Percentiles rank a stretch among this genome's conserved stretches.
These are phyloP conservation scores for Chionographis japonica DNA, from an alignment of 106 monocot genomes.

Conservation along the genomic window DNA sequence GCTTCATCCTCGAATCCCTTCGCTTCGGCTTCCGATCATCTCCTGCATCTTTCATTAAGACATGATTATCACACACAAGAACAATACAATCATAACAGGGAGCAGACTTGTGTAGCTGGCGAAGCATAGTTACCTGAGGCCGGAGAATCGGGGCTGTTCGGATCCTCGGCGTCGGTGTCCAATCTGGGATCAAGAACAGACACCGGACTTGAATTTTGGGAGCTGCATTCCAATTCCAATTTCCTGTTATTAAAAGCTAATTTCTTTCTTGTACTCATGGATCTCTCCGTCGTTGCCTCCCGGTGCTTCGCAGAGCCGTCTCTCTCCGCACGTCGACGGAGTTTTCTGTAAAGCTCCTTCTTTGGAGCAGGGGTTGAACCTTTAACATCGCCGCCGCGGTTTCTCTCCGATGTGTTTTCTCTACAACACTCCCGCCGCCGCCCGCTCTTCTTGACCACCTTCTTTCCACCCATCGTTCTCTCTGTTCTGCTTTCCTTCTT, in stretches of 20 bases:
- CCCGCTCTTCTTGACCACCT: not conserved
- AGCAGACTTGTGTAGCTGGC: no score
- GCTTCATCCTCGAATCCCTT: conserved; percentile 28
- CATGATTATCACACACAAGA: not conserved
- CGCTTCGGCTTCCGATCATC: not conserved
- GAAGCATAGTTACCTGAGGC: conserved; percentile 10
- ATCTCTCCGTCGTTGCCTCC: not conserved
- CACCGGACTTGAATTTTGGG: conserved; percentile 56
- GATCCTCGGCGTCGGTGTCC: conserved; percentile 1
- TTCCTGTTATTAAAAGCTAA: not conserved
- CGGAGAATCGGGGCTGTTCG: conserved; percentile 9
- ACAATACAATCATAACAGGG: not conserved
- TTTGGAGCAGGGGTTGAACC: no score
- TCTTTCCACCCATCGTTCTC: conserved; percentile 3
- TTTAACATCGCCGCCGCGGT: no score
- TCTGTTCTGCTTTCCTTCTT: conserved; percentile 4
- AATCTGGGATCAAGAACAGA: conserved; percentile 28
- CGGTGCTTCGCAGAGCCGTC: no score
- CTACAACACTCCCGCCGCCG: not conserved
- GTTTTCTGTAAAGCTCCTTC: no score
- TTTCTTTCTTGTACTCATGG: not conserved
- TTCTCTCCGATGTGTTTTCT: no score
- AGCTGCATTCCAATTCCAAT: conserved; percentile 26
- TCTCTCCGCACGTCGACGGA: no score
- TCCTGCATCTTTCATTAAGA: not conserved